A percentile compares a stretch with the other conserved stretches of the same genome.
These are phyloP conservation scores for Fusarium verrucosum DNA, from an alignment of 2,329 filamentous ascomycete species.

Conservation along the genomic window DNA sequence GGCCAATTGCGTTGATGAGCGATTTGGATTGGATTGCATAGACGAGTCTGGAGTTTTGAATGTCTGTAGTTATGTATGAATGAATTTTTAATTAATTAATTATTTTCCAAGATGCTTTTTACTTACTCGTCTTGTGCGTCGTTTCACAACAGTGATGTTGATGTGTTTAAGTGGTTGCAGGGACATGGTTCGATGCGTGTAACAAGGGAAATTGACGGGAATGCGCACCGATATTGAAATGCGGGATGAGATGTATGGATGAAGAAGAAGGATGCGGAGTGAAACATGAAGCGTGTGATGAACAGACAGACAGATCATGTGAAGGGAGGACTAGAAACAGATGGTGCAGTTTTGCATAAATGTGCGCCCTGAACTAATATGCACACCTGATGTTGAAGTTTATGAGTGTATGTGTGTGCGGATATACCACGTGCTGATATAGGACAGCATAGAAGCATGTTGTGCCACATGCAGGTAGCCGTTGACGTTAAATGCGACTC, in stretches of 20 bases:
- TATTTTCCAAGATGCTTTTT: not conserved
- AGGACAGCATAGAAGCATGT: not conserved
- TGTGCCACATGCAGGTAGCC: conserved; percentile 4
- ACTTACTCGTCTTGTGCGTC: not conserved
- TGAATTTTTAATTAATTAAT: not conserved
- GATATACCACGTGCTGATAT: not conserved
- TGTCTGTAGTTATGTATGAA: conserved; percentile 4
- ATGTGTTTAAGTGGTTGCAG: conserved; percentile 12
- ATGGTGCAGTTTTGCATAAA: conserved; percentile 13
- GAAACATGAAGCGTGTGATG: conserved; percentile 22
- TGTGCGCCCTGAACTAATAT: conserved; percentile 20
- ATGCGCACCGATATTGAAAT: conserved; percentile 20
- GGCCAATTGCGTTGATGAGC: conserved; percentile 27
- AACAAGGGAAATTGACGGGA: conserved; percentile 29
- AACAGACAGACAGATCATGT: conserved; percentile 20
- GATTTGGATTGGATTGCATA: conserved; percentile 35
- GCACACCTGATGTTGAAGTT: conserved; percentile 17
- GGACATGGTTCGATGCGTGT: conserved; percentile 21
- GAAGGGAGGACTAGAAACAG: conserved; percentile 9
- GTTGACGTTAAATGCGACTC: conserved; percentile 4
- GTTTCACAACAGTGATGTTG: not conserved
- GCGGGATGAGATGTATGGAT: conserved; percentile 39
- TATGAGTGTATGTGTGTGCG: not conserved
- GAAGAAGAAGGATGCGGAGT: conserved; percentile 20
- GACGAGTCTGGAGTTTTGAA: conserved; percentile 28